A percentile compares a stretch with the other conserved stretches of the same genome.
Evolutionary conservation across 2,329 filamentous ascomycete genomes (phyloP).

Genomic region (Lachnellula willkommii): DNA sequence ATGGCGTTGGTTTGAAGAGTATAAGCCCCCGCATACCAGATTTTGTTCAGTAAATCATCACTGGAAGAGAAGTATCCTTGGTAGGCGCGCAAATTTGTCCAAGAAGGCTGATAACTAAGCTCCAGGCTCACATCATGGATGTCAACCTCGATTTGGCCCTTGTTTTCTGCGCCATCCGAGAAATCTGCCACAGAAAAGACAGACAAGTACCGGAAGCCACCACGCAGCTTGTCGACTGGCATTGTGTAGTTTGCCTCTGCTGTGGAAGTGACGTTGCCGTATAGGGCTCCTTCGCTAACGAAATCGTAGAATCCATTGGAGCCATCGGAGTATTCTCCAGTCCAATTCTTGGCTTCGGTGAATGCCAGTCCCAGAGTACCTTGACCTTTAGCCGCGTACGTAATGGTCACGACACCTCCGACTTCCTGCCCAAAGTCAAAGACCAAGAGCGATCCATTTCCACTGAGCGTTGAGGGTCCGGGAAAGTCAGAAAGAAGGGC

Average conservation of each 20-base stretch:
- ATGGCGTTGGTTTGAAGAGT: conserved; percentile 33
- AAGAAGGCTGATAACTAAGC: conserved; percentile 39
- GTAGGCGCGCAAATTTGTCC: conserved; percentile 41
- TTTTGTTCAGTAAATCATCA: conserved; percentile 46
- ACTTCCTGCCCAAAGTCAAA: conserved; percentile 57
- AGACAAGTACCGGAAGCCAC: conserved; percentile 50
- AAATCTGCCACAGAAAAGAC: conserved; percentile 33
- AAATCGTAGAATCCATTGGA: conserved; percentile 40
- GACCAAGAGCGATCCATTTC: conserved; percentile 48
- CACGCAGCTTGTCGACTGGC: conserved; percentile 40
- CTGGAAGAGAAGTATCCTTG: conserved; percentile 49
- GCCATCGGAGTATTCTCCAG: conserved; percentile 41
- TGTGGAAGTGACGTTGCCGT: conserved; percentile 34
- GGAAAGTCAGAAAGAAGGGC: conserved; percentile 33
- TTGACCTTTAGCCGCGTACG: conserved; percentile 40
- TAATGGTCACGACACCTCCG: conserved; percentile 49
- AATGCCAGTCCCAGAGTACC: conserved; percentile 42
- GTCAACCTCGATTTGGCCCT: conserved; percentile 19
- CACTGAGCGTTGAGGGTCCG: conserved; percentile 9
- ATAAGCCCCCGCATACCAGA: conserved; percentile 48
- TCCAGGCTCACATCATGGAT: conserved; percentile 32
- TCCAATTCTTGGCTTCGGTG: conserved; percentile 41
- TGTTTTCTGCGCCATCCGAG: conserved; percentile 24
- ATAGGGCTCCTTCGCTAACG: conserved; percentile 43
- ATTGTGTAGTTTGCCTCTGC: conserved; percentile 38